Base-by-base conservation (phyloP, 345 rosid species). In the Theobroma cacao region DNA sequence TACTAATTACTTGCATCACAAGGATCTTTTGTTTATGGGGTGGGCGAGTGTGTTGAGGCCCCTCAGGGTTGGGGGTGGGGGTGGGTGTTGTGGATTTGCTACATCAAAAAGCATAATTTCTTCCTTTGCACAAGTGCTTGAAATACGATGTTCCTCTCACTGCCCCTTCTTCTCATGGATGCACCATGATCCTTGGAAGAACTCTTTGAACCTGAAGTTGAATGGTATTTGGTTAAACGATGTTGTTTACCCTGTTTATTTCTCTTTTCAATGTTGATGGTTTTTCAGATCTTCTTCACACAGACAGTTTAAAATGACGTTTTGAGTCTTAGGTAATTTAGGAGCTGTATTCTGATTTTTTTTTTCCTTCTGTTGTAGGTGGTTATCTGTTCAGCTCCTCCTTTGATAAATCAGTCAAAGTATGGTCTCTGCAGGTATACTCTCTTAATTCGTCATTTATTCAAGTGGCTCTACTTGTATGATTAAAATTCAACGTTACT, bases 391-490 rank as follows among this genome's bases (percentile, higher is more conserved):
- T 91, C 78, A 93, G 97, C 94, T 90, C 93, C 62, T 93, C 97
- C 3, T 88, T 88, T 80, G 98, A 95, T 84, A 95, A 85, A 87
- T 82, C 90, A 40, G 88, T 95, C 80, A 87, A 72, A n/a, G 78
- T 92, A 30, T 95, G 99, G 99, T 93, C 97, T 72, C 78, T 93
- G 77, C 89, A 93, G 98, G 99, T 95, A 89, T 38, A 52, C 6
- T 40, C 78, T 75, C 24, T 18, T 56, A 72, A 62, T 58, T 38
- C 34, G 61, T 43, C 73, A 68, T 74, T 58, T 50, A 30, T 67
- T 71, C 12, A 60, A 45, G 74, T 61, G 47, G 34, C 56, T 26
- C 20, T 71, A 17, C 28, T 66, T 7, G 17, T 28, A 17, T 47
- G 45, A 33, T 66, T 72, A 55, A 50, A 70, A 63, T 33, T 5